Evolutionary conservation across 1,139 yeast species (phyloP).

Genomic region (Debaryomyces robertsiae): DNA sequence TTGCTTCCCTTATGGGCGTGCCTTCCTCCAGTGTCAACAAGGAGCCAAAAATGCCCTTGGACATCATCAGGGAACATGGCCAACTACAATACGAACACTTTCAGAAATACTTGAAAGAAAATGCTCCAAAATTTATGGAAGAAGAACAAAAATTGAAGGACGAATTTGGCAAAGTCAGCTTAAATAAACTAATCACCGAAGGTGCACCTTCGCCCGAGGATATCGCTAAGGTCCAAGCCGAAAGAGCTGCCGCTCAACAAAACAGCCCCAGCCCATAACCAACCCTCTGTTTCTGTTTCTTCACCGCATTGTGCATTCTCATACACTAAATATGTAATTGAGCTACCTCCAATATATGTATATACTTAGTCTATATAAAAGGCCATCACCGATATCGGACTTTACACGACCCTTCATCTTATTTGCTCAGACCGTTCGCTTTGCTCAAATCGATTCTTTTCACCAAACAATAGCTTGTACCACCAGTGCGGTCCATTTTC

Average conservation of each 20-base stretch:
- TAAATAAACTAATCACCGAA: slow-evolving; percentile 81
- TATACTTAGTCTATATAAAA: slow-evolving; percentile 3
- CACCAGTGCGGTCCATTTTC: too few species aligned
- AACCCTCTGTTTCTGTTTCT: not conserved
- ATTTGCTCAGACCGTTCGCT: too few species aligned
- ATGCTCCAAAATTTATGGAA: slow-evolving; percentile 82
- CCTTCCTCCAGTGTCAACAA: slow-evolving; percentile 51
- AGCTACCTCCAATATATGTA: slow-evolving; percentile 8
- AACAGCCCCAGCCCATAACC: not conserved
- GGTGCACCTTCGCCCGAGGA: slow-evolving; percentile 88
- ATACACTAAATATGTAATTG: slow-evolving; percentile 5
- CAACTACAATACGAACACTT: slow-evolving; percentile 85
- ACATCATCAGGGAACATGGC: slow-evolving; percentile 88
- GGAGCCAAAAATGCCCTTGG: slow-evolving; percentile 86
- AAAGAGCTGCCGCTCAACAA: slow-evolving; percentile 21
- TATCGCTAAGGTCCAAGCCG: slow-evolving; percentile 67
- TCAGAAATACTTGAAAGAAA: slow-evolving; percentile 81
- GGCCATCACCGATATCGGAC: slow-evolving; percentile 4
- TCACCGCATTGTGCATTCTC: not conserved
- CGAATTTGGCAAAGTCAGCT: slow-evolving; percentile 74
- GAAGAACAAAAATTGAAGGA: slow-evolving; percentile 81
- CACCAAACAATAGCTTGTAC: too few species aligned
- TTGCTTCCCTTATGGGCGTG: slow-evolving; percentile 62
- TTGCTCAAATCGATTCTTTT: too few species aligned
- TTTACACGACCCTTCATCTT: slow-evolving; percentile 2